These are phyloP conservation scores for Venturiaceae sp. DNA, from an alignment of 2,329 filamentous ascomycete species.

Conservation along the genomic window DNA sequence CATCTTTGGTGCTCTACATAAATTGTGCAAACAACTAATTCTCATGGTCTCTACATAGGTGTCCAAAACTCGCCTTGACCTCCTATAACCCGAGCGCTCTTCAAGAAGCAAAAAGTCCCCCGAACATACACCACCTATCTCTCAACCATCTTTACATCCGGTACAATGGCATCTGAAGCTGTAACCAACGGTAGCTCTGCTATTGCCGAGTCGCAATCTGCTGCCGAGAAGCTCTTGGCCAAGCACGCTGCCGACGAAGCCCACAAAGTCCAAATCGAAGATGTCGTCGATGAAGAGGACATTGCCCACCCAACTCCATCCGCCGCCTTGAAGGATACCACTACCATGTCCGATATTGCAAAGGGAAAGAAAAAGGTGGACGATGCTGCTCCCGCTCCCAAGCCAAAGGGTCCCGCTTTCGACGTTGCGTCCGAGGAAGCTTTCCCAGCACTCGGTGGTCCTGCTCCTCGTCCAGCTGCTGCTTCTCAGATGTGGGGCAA, in stretches of 20 bases:
- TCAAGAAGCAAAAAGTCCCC: neutral
- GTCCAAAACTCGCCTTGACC: neutral
- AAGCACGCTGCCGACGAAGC: conserved; percentile 8
- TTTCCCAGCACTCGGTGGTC: conserved; percentile 81
- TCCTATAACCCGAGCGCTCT: neutral
- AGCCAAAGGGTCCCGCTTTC: conserved; percentile 35
- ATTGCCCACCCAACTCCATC: conserved; percentile 10
- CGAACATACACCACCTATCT: neutral
- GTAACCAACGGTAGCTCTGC: neutral
- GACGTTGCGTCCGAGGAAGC: conserved; percentile 84
- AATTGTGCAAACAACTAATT: too few species aligned
- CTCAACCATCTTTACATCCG: neutral
- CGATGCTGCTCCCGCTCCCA: conserved; percentile 25
- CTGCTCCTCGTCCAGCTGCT: conserved; percentile 34
- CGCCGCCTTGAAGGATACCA: conserved; percentile 11
- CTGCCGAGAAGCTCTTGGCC: conserved; percentile 6
- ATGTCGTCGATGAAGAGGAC: conserved; percentile 12
- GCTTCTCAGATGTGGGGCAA: conserved; percentile 70
- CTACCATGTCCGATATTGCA: conserved; percentile 51
- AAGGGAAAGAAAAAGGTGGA: conserved; percentile 61
- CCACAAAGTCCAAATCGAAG: conserved; percentile 10
- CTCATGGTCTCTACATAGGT: neutral
- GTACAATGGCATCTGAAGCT: conserved; percentile 1
- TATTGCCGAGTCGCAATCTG: neutral
- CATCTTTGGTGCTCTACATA: neutral